These are phyloP conservation scores for Hanseniaspora gamundiae DNA, from an alignment of 1,139 yeast species.

Conservation along the genomic window DNA sequence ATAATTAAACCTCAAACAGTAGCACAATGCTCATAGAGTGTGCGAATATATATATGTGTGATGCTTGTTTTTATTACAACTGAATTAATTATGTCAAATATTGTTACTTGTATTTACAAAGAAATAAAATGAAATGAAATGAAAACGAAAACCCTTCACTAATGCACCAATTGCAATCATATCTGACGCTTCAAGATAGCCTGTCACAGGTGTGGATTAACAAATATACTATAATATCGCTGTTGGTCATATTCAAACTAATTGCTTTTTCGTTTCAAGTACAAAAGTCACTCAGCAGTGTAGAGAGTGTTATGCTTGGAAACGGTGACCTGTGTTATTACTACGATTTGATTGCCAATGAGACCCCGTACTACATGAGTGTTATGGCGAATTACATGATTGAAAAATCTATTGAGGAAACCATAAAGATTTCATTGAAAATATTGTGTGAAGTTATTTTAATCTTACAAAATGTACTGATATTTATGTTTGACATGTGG, in stretches of 20 bases:
- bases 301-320: constrained; percentile 26
- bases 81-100: too few species aligned
- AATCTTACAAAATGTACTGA: constrained; percentile 45
- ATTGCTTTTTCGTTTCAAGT: constrained; percentile 36
- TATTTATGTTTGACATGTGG: constrained; percentile 58
- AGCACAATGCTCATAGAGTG: too few species aligned
- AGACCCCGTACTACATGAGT: constrained; percentile 48
- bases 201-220: constrained; percentile 51
- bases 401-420: constrained; percentile 32
- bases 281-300: constrained; percentile 27
- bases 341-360: constrained; percentile 31
- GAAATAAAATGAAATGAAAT: too few species aligned
- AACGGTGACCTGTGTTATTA: constrained; percentile 37
- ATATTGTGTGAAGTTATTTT: constrained; percentile 35
- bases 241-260: constrained; percentile 38
- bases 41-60: too few species aligned
- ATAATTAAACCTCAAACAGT: too few species aligned
- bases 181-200: constrained; percentile 33
- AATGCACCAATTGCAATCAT: constrained; percentile 11
- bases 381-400: constrained; percentile 41
- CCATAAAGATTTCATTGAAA: constrained; percentile 34
- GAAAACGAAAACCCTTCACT: too few species aligned
- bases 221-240: constrained; percentile 36
- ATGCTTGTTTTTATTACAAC: too few species aligned
- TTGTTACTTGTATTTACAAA: too few species aligned